Evolutionary conservation across 495 filamentous ascomycete species (phyloP).

Genomic region (Aspergillus conjunctus): DNA sequence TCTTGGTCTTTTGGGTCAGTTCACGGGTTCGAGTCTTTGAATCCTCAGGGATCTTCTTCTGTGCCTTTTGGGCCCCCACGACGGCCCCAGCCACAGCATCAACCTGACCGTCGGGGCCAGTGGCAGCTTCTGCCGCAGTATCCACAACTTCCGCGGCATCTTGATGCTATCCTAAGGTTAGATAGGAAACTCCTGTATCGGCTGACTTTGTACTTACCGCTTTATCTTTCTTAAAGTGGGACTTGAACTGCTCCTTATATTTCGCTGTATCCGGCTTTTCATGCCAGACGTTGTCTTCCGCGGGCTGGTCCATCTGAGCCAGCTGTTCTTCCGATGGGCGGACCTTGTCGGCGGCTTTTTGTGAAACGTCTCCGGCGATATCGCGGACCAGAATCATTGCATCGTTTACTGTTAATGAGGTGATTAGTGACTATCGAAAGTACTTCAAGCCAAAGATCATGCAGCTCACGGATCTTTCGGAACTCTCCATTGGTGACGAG

Average conservation of each 20-base stretch:
- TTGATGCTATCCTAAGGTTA: conserved; percentile 14
- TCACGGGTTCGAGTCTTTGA: conserved; percentile 33
- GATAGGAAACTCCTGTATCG: not conserved
- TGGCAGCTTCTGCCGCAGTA: conserved; percentile 56
- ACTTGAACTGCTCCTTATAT: conserved; percentile 66
- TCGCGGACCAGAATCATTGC: conserved; percentile 81
- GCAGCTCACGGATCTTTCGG: conserved; percentile 79
- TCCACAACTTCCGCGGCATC: conserved; percentile 56
- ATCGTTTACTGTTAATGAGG: conserved; percentile 67
- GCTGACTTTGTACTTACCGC: conserved; percentile 36
- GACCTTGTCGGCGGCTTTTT: conserved; percentile 74
- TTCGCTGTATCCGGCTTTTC: conserved; percentile 73
- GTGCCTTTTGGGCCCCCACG: conserved; percentile 53
- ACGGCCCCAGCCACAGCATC: conserved; percentile 55
- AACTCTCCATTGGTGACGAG: conserved; percentile 97
- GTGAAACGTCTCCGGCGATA: conserved; percentile 86
- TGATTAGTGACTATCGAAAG: conserved; percentile 29
- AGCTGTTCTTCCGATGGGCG: conserved; percentile 80
- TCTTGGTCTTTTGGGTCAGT: conserved; percentile 53
- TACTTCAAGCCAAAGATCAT: not conserved
- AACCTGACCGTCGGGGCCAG: conserved; percentile 37
- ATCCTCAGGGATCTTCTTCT: conserved; percentile 51
- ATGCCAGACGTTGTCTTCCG: conserved; percentile 91
- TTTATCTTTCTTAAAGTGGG: conserved; percentile 68
- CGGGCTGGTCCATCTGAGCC: conserved; percentile 74